phyloP scores from a whole-genome alignment of 495 filamentous ascomycete genomes.

The Pseudotulostoma volvatum region DNA sequence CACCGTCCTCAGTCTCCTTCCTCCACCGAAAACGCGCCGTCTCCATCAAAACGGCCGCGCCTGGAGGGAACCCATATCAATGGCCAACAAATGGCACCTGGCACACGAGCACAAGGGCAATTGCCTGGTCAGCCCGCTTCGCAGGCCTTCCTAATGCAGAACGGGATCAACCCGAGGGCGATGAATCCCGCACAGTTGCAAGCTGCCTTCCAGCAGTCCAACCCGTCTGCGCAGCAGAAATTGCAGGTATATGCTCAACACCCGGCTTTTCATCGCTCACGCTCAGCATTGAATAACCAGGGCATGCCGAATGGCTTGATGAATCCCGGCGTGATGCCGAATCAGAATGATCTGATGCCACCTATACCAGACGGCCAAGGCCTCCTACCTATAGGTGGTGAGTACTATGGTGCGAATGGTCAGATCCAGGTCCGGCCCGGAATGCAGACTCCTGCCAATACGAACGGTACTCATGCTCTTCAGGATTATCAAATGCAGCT shows the following conservation, averaged over 20 bases:
- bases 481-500: slow-evolving; percentile 99
- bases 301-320: slow-evolving; percentile 57
- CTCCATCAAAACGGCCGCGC: slow-evolving; percentile 81
- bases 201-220: slow-evolving; percentile 43
- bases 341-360: slow-evolving; percentile 68
- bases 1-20: slow-evolving; percentile 68
- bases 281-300: slow-evolving; percentile 43
- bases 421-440: slow-evolving; percentile 40
- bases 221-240: slow-evolving; percentile 53
- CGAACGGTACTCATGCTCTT: slow-evolving; percentile 75
- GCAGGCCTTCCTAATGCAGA: slow-evolving; percentile 50
- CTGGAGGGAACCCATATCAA: slow-evolving; percentile 61
- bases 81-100: slow-evolving; percentile 61
- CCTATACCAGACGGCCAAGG: slow-evolving; percentile 48
- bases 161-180: slow-evolving; percentile 57
- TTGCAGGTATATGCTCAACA: slow-evolving; percentile 75
- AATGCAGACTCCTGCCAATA: slow-evolving; percentile 32
- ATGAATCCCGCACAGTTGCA: slow-evolving; percentile 66
- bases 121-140: slow-evolving; percentile 53
- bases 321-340: slow-evolving; percentile 39
- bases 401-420: slow-evolving; percentile 50
- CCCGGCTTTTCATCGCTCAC: slow-evolving; percentile 59
- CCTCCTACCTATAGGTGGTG: slow-evolving; percentile 34
- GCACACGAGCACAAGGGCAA: slow-evolving; percentile 57
- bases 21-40: slow-evolving; percentile 73